Base-by-base conservation (phyloP, 2,329 filamentous ascomycete genomes). In the Piedraia hortae region DNA sequence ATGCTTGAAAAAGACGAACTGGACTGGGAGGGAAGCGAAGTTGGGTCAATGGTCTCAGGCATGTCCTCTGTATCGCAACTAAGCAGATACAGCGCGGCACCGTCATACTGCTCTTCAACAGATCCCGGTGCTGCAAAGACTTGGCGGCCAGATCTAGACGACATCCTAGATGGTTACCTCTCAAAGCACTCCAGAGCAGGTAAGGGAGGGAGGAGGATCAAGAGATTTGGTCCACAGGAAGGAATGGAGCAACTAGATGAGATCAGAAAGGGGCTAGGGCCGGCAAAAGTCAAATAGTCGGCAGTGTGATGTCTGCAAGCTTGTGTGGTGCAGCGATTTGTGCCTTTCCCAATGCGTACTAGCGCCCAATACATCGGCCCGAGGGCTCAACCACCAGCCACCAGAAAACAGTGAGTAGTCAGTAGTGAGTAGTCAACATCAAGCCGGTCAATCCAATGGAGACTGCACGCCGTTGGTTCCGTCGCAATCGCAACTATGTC, bases 221-320 rank as follows among this genome's bases (percentile, higher is more conserved):
- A 80, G 50, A 12, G 21, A 14, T 10, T 69, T 10, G 74, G 70
- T 39, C 65, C 71, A 31, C 69, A 72, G 41, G 73, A 60, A 27
- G 85, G 85, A 1, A 56, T 91, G 31, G 67, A 74, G 45, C 75
- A 93, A 51, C 53, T 93, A 28, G 85, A 93, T 32, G 82, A 93
- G 47, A 69, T 97, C 22, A 58, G 85, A 23, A 59, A 60, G 31
- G 74, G 65, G 4, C 46, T 91, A 25, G 82, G 82, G 0, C 72
- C 73, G 12, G 71, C 78, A 14, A 62, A 64, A 28, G 43, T 89
- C 10, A 24, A 17, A n/a, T n/a, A n/a, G n/a, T n/a, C n/a, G n/a
- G n/a, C n/a, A n/a, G n/a, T n/a, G n/a, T n/a, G n/a, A n/a, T n/a
- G n/a, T n/a, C n/a, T n/a, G n/a, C n/a, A n/a, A n/a, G n/a, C n/a